Conservation (phyloP, 2,329 filamentous ascomycete genomes). For the Apiospora rasikravindrae region DNA sequence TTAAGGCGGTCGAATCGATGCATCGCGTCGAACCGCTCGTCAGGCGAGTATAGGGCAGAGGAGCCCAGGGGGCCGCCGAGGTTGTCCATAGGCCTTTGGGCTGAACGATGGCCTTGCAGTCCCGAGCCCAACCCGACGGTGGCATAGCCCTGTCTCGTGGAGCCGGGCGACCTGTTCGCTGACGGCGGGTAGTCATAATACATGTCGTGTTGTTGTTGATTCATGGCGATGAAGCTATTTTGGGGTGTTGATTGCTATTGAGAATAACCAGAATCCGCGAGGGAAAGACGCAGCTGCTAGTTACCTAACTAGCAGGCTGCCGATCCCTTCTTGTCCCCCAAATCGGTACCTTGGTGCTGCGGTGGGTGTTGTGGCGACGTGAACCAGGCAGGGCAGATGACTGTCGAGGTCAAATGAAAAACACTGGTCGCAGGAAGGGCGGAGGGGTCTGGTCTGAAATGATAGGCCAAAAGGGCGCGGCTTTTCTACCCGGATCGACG, state of each 20-base stretch:
- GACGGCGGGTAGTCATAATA: slow-evolving; percentile 72
- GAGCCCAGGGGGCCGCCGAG: slow-evolving; percentile 64
- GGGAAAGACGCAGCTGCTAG: slow-evolving; percentile 19
- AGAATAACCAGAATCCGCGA: slow-evolving; percentile 12
- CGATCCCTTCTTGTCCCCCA: slow-evolving; percentile 16
- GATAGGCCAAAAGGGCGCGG: slow-evolving; percentile 14
- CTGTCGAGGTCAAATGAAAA: neutral
- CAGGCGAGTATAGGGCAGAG: slow-evolving; percentile 69
- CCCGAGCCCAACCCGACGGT: slow-evolving; percentile 62
- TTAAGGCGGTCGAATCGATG: slow-evolving; percentile 44
- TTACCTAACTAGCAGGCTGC: slow-evolving; percentile 18
- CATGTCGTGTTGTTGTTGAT: slow-evolving; percentile 66
- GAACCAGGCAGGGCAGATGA: slow-evolving; percentile 15
- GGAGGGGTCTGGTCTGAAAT: neutral
- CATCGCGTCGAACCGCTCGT: slow-evolving; percentile 67
- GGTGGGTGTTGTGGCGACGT: neutral
- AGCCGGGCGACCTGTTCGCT: slow-evolving; percentile 74
- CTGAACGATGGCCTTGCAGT: slow-evolving; percentile 61
- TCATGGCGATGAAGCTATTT: slow-evolving; percentile 43
- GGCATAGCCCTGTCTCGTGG: slow-evolving; percentile 65
- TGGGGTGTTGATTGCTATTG: slow-evolving; percentile 13
- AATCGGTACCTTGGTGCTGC: neutral
- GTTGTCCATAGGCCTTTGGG: slow-evolving; percentile 79
- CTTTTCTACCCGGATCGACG: slow-evolving; percentile 14
- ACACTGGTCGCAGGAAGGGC: neutral